Base-by-base conservation (phyloP, 495 filamentous ascomycete species). In the Penicillium cosmopolitanum region DNA sequence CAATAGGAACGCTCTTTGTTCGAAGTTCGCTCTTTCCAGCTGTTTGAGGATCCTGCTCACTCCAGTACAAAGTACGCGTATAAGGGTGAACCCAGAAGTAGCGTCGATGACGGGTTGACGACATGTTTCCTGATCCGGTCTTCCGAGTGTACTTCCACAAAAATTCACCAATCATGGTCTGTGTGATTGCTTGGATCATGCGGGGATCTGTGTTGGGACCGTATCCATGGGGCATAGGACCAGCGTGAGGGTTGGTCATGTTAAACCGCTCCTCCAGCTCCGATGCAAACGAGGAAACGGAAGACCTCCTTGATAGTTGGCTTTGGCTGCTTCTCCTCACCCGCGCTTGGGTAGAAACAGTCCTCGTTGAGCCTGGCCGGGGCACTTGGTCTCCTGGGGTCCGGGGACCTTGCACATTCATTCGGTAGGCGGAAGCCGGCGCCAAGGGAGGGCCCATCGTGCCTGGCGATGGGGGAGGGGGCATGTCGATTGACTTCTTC, bases 41-140 rank as follows among this genome's bases (percentile, higher is more conserved):
- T 25, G 79, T 82, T 43, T 89, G 84, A 1, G 96, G 96, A 72
- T 98, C 94, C 40, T 87, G 82, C 56, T 96, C 91, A 68, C 91
- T 96, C 95, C 95, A 98, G 79, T 98, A 98, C 56, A 98, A 72
- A 0, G 94, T 97, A 31, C 93, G 86, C 5, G 96, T 98, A 73
- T 98, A 98, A 0, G 95, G 95, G 73, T 98, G 95, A 19, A 98
- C 90, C 95, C 95, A 98, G 84, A 98, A 98, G 79, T 96, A 98
- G 28, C 95, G 87, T 35, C 91, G 86, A 70, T 98, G 95, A 46
- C 95, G 82, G 36, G 92, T 96, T 56, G 84, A 86, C 5, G 94
- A 97, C 76, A 96, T 87, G 50, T 92, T 88, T 55, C 85, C 87
- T 5, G 93, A 87, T 16, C 93, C 93, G 57, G 93, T 82, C 74